Base-by-base conservation (phyloP, 2,329 filamentous ascomycete species). In the Aspergillus ochraceoroseus region DNA sequence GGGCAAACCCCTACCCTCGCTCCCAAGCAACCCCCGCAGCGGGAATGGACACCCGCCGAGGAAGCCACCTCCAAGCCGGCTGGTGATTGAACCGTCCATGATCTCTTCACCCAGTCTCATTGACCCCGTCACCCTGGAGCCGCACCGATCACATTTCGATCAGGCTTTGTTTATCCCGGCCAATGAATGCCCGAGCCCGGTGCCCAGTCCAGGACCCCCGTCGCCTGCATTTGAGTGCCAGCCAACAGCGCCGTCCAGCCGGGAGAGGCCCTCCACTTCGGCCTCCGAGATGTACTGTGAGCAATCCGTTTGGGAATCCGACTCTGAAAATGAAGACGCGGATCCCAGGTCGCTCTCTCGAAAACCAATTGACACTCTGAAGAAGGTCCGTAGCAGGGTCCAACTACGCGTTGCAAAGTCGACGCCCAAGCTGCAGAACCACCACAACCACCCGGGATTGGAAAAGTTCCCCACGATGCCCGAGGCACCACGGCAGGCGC, bases 291-390 rank as follows among this genome's bases (percentile, higher is more conserved):
- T 51, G 4, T 47, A 57, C 34, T 56, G 53, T 14, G 63, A 66
- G 38, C 63, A 64, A 12, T 66, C 63, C 0, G 61, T 66, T 0
- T 66, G 63, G 63, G 63, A 66, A 31, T 65, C 63, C 0, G 63
- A 66, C 32, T 66, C 63, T 0, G 63, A 66, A 12, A 56, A 47
- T 4, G 63, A 65, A 39, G 64, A 58, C 0, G 38, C 54, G 6
- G 58, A 55, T 12, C 60, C 57, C 23, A 63, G 58, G 42, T 63
- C 63, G 1, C 48, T 64, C 11, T 65, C 62, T 2, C 55, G 59
- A 7, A 61, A 57, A 8, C 62, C 63, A 1, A 66, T 66, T 7
- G 63, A 66, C 26, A 66, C 62, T 0, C 42, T 66, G 32, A 63
- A 63, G 30, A 66, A 66, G 43, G 63, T 66, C 5, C 63, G 63